Evolutionary conservation across 2,329 filamentous ascomycete species (phyloP).

Genomic region (Paecilomyces sp.): DNA sequence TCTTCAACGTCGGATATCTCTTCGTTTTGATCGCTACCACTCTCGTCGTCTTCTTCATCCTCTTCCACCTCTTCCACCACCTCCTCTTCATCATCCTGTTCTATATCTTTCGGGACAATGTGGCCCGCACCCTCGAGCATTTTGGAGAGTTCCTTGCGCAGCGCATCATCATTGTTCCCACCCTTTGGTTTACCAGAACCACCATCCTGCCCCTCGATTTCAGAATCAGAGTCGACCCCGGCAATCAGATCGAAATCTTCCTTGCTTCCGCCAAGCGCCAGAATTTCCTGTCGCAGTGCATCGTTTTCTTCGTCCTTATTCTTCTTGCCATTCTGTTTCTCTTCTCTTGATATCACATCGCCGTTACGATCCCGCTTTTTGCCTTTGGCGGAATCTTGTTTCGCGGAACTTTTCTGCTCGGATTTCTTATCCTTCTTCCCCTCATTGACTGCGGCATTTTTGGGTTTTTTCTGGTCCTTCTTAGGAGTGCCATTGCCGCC

Average conservation of each 20-base stretch:
- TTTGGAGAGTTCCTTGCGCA: slow-evolving; percentile 34
- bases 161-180: slow-evolving; percentile 23
- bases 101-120: slow-evolving; percentile 26
- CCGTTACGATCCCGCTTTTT: slow-evolving; percentile 43
- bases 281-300: slow-evolving; percentile 35
- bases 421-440: slow-evolving; percentile 17
- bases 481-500: slow-evolving; percentile 22
- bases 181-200: slow-evolving; percentile 15
- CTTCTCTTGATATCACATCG: slow-evolving; percentile 32
- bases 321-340: slow-evolving; percentile 18
- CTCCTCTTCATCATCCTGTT: slow-evolving; percentile 21
- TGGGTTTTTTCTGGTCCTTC: slow-evolving; percentile 15
- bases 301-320: slow-evolving; percentile 18
- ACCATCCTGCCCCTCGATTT: slow-evolving; percentile 31
- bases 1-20: slow-evolving; percentile 21
- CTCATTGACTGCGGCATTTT: slow-evolving; percentile 8
- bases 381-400: slow-evolving; percentile 21
- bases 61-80: slow-evolving; percentile 24
- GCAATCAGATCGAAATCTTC: slow-evolving; percentile 42
- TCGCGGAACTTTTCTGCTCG: slow-evolving; percentile 11
- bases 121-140: slow-evolving; percentile 30
- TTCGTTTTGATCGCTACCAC: slow-evolving; percentile 21
- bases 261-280: slow-evolving; percentile 42
- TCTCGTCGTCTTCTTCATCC: slow-evolving; percentile 33
- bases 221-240: slow-evolving; percentile 38